Evolutionary conservation across 441 rosid species (phyloP), one percentile per base, ranked within the genome.

Genomic region (Euphorbia schlechtendalii): DNA sequence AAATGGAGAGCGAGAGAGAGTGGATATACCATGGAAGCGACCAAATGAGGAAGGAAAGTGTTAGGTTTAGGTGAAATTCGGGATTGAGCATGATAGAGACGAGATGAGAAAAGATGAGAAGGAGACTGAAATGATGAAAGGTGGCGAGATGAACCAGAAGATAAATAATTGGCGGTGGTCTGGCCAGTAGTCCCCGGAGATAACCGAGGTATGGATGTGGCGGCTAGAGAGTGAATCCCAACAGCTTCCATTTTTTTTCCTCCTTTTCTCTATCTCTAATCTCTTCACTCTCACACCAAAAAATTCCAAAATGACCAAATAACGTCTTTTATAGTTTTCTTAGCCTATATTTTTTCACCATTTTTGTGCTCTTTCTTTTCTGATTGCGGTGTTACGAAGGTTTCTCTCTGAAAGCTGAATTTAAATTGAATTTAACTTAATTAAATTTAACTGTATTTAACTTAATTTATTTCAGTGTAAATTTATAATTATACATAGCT

Each of bases 41-140:
- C 91, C 75, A 86, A 76, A 69, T 78, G 92, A 34, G 96, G 95
- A 70, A 88, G 95, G 77, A 90, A 93, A 74, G 86, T 82, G 61
- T 83, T 76, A 67, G 80, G 25, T 62, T 63, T 79, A 53, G 74
- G 25, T 17, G 70, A 24, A 18, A 56, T 88, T 71, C 92, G 71
- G 24, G 66, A 22, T 60, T 61, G 71, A 59, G 77, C 9, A 24
- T 3, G 65, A 55, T 55, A 66, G 66, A 66, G 78, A 70, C 63
- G 74, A 6, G 76, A 59, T 15, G 81, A 69, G 82, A 82, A 86
- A 57, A 81, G 79, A 57, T 71, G 81, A 60, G 84, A 74, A 55
- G 79, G 78, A 13, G 88, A 79, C 32, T 56, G 73, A 74, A 85
- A 79, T 54, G 95, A 74, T 6, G 87, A 76, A 8, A 83, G 62